Evolutionary conservation across 352 stramenopile genomes (phyloP), one percentile per base, ranked within the genome.

Genomic region (Blastocystis sp.): DNA sequence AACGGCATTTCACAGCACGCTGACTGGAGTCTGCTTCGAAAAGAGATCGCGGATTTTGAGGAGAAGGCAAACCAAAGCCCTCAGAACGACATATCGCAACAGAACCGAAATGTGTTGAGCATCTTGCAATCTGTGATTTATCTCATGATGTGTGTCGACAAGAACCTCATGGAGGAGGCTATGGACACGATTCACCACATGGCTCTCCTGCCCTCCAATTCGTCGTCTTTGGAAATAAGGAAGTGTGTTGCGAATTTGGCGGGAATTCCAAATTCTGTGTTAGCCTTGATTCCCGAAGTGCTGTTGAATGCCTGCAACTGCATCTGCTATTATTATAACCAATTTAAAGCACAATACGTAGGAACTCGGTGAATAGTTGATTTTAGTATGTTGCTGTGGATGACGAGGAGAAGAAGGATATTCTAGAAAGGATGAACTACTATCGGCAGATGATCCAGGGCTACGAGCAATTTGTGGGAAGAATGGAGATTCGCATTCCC

Each of bases 381-480:
- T 39, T 11, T 6, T 81, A 81, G 70, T 81, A 81, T 41, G 34
- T 63, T 9, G 24, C 16, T 37, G 50, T 81, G 70, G 50, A 81
- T 34, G 70, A 81, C 24, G 45, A 63, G 50, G 70, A 81, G 70
- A 81, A 81, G 70, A 16, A 43, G 34, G 50, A 20, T 41, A 50
- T 81, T 20, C 43, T 50, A 26, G 37, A 81, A 45, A 34, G 20
- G 50, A 81, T 81, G 70, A 54, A 81, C 41, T 20, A 63, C 26
- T 66, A 64, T 26, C 39, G 70, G 3, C 34, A 62, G 5, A 50
- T n/a, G 3, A 81, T 81, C 4, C 37, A 50, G 13, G 34, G 70
- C 4, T 81, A 81, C 24, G 70, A 81, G 45, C 70, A 65, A 34
- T 63, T 81, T 26, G 70, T 81, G 1, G 70, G 70, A 0, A 81